Evolutionary conservation across 179 eudicot species (phyloP).

Genomic region (Dionaea muscipula): DNA sequence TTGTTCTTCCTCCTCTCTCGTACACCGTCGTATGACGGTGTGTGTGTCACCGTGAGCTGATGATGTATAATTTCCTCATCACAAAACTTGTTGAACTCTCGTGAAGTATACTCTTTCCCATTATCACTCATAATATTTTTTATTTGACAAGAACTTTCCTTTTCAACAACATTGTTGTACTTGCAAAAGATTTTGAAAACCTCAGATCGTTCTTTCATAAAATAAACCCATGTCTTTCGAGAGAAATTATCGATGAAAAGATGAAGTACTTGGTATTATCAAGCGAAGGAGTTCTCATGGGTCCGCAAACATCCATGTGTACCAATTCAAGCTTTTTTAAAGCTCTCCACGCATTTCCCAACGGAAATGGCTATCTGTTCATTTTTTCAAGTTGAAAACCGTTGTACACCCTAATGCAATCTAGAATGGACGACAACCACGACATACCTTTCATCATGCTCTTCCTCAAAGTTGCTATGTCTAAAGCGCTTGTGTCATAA

Average conservation of each 20-base stretch:
- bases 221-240: constrained; percentile 11
- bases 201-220: constrained; percentile 7
- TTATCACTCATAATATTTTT: neutral
- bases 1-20: constrained; percentile 4
- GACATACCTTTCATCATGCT: constrained; percentile 6
- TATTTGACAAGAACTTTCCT: neutral
- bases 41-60: neutral
- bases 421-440: neutral
- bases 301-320: constrained; percentile 9
- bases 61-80: constrained; percentile 6
- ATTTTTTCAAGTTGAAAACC: constrained; percentile 1
- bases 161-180: constrained; percentile 6
- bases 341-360: constrained; percentile 6
- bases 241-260: constrained; percentile 11
- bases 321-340: constrained; percentile 4
- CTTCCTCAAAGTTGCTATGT: constrained; percentile 1
- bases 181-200: constrained; percentile 10
- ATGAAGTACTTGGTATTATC: constrained; percentile 1
- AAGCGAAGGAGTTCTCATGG: constrained; percentile 5
- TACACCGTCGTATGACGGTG: neutral
- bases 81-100: constrained; percentile 2
- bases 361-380: neutral
- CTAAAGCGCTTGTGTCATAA: constrained; percentile 8
- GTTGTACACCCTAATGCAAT: neutral
- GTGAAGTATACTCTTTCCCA: neutral